Evolutionary conservation across 2,329 filamentous ascomycete genomes (phyloP).

Genomic region (Penicillium occitanis): DNA sequence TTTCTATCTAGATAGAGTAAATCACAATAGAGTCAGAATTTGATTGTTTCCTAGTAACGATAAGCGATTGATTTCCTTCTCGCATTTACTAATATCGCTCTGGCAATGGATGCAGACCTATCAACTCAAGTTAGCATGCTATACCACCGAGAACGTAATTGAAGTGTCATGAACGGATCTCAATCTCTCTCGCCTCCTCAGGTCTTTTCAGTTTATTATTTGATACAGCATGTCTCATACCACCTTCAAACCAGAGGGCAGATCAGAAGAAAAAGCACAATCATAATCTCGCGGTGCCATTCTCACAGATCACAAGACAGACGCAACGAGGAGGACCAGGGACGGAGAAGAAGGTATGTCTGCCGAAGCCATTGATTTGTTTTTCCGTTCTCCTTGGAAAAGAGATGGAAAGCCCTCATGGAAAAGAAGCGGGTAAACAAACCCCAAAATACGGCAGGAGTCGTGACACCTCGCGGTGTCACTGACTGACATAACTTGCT

Average conservation of each 20-base stretch:
- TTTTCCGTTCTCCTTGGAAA: background rate
- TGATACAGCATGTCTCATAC: slow-evolving; percentile 5
- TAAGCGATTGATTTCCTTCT: background rate
- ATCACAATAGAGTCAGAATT: background rate
- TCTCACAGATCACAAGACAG: background rate
- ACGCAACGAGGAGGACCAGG: background rate
- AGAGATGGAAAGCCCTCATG: slow-evolving; percentile 32
- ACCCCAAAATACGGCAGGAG: slow-evolving; percentile 16
- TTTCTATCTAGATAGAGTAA: background rate
- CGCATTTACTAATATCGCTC: background rate
- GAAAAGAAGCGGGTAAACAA: slow-evolving; percentile 37
- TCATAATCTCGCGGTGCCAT: slow-evolving; percentile 24
- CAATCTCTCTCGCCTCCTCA: slow-evolving; percentile 36
- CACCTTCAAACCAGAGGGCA: background rate
- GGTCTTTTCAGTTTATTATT: slow-evolving; percentile 44
- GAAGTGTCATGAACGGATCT: background rate
- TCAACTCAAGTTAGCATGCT: background rate
- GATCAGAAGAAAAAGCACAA: slow-evolving; percentile 6
- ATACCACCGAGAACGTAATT: background rate
- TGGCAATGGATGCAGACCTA: background rate
- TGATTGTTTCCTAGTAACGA: background rate
- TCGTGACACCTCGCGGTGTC: background rate
- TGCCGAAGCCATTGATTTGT: slow-evolving; percentile 48
- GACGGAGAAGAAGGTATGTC: slow-evolving; percentile 27
- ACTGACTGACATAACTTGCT: background rate